Base-by-base conservation (phyloP, 768 basidiomycete species). In the Amanita molliuscula region DNA sequence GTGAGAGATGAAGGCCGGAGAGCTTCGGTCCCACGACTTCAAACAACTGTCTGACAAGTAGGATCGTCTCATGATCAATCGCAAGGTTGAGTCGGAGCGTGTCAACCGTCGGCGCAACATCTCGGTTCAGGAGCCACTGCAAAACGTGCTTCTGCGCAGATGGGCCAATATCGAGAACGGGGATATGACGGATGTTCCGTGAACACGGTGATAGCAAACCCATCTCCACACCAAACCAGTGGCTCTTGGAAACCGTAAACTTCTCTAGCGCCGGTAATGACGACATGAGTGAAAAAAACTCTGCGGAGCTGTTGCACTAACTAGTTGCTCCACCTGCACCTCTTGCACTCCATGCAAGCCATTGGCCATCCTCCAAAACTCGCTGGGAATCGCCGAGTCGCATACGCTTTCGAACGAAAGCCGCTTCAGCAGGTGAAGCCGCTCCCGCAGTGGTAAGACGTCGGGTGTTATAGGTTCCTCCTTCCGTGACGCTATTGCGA, bases 191-290 rank as follows among this genome's bases (percentile, higher is more conserved):
- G 11, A 47, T 21, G 20, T 26, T 36, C 15, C 18, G 44, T 13
- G 46, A 11, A 34, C 18, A 25, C 15, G 33, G 15, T 35, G 35
- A 36, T 7, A 21, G 15, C 31, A 21, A 23, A 21, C 11, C 23
- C 35, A 23, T 16, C 11, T 35, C 34, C 16, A 15, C 16, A 6
- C 20, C 33, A 37, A 34, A 47, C 48, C 60, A 59, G 31, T 50
- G 58, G 37, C 62, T 56, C 37, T 57, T 54, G n/a, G 61, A 61
- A 28, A 66, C 60, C 6, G 64, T 60, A 9, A 67, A 51, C 5
- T 50, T 55, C 44, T 61, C 55, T 2, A 66, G 58, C 11, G 55
- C 48, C 1, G 61, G 62, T 8, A 65, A 54, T n/a, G 61, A 58
- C 9, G 61, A 59, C 37, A 65, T 51, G 47, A 62, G 62, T 16